Conservation (phyloP, 768 basidiomycete genomes). For the Gymnopilus junonius region DNA sequence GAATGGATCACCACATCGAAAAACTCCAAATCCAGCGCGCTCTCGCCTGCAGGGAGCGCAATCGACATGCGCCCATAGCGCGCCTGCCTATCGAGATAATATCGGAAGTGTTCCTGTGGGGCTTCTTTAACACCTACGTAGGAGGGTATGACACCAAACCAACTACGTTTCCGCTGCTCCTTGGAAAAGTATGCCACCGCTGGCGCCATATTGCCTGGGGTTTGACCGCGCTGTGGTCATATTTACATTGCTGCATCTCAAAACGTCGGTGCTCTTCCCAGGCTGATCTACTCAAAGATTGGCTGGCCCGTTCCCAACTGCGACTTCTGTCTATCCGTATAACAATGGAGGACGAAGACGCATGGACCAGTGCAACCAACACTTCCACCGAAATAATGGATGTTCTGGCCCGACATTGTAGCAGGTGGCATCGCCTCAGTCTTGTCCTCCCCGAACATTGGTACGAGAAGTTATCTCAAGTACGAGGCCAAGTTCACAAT, state of each 20-base stretch:
- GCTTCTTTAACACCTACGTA: background rate
- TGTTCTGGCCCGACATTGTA: background rate
- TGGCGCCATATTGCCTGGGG: slow-evolving; percentile 13
- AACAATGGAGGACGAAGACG: slow-evolving; percentile 3
- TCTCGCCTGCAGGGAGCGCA: background rate
- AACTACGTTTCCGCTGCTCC: slow-evolving; percentile 2
- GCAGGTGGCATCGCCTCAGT: slow-evolving; percentile 4
- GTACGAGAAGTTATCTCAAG: background rate
- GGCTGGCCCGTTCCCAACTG: background rate
- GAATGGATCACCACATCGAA: slow-evolving; percentile 1
- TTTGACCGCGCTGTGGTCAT: slow-evolving; percentile 8
- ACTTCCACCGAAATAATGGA: slow-evolving; percentile 6
- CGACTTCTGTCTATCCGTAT: slow-evolving; percentile 3
- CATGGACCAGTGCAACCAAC: background rate
- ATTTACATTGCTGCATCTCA: slow-evolving; percentile 5
- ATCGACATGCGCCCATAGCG: background rate
- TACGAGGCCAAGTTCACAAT: slow-evolving; percentile 1
- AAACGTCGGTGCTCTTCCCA: background rate
- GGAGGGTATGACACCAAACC: background rate
- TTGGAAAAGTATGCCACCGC: background rate
- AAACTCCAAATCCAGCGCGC: slow-evolving; percentile 1
- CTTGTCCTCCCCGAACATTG: slow-evolving; percentile 9
- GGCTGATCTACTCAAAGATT: background rate
- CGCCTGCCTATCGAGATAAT: slow-evolving; percentile 8
- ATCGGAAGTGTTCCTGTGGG: slow-evolving; percentile 5